Base-by-base conservation (phyloP, 176 grass and related monocot species). In the Carex scoparia region DNA sequence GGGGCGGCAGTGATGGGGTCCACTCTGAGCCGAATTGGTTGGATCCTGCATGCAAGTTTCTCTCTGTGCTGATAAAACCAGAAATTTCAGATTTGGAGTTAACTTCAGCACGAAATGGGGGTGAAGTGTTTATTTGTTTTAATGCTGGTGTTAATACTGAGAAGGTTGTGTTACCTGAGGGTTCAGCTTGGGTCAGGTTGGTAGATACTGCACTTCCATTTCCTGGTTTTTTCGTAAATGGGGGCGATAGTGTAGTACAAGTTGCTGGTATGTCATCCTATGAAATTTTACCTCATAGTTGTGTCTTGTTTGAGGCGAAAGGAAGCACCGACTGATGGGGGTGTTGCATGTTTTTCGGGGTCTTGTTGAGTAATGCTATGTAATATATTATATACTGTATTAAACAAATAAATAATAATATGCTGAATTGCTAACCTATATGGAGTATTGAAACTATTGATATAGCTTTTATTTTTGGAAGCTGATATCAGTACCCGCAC, bases 181-280 rank as follows among this genome's bases (percentile, higher is more conserved):
- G 91, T 83, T 90, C 63, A 1, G n/a, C 88, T 31, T 98, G 96
- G 96, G 23, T 92, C n/a, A 61, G 90, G 30, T 89, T 98, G 90
- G 91, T 98, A 31, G 96, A 98, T 92, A 98, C 96, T 82, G 88
- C 91, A 56, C 96, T 98, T 84, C 38, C 91, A 16, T 92, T 92
- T 89, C 96, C 93, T 60, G 84, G 87, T n/a, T 95, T 98, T 86
- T 95, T 98, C 79, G 86, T 82, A 49, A 87, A n/a, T 35, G 71
- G 60, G 53, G 87, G 53, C 85, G 77, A 74, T 86, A 60, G 90
- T 82, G 83, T 88, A 61, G 77, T 85, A 4, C 82, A 94, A 78
- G 54, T 64, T 82, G 54, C 68, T 77, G 93, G 90, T 79, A 82
- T 81, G 61, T 92, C 88, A 30, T 81, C 86, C n/a, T 94, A 98